phyloP scores from a whole-genome alignment of 768 basidiomycete species.

The Lyophyllum shimeji region DNA sequence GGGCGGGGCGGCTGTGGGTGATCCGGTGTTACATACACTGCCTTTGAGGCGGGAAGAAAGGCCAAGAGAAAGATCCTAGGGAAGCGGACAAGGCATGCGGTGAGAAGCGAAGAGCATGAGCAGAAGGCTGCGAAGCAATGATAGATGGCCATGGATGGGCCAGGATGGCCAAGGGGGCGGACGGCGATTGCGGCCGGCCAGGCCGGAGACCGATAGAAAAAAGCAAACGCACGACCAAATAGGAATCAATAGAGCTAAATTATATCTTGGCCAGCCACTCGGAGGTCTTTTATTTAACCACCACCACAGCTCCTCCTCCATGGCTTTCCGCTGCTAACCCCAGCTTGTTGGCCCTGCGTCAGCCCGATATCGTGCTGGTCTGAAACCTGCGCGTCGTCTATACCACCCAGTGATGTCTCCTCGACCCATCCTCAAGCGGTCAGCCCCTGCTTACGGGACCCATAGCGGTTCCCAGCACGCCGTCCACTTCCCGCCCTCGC shows the following conservation, averaged over 20 bases:
- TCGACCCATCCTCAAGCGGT: slow-evolving; percentile 61
- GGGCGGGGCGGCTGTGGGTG: background rate
- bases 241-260: slow-evolving; percentile 14
- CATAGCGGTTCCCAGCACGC: slow-evolving; percentile 27
- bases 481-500: slow-evolving; percentile 55
- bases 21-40: background rate
- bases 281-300: slow-evolving; percentile 8
- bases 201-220: background rate
- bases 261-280: slow-evolving; percentile 1
- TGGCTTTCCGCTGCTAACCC: slow-evolving; percentile 19
- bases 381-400: background rate
- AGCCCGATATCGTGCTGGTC: background rate
- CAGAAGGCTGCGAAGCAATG: slow-evolving; percentile 2
- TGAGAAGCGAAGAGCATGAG: slow-evolving; percentile 4
- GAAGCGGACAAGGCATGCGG: background rate
- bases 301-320: slow-evolving; percentile 5
- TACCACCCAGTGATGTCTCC: slow-evolving; percentile 32
- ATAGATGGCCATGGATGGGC: too few species aligned
- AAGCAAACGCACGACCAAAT: slow-evolving; percentile 14
- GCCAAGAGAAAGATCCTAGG: background rate
- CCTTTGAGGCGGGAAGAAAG: background rate
- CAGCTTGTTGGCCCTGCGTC: background rate
- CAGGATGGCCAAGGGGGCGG: slow-evolving; percentile 1
- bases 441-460: slow-evolving; percentile 24
- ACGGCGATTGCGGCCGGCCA: slow-evolving; percentile 10